A percentile compares a stretch with the other conserved stretches of the same genome.
phyloP scores from a whole-genome alignment of 192 early-diverging fungal species.

The Entophlyctis luteolus region DNA sequence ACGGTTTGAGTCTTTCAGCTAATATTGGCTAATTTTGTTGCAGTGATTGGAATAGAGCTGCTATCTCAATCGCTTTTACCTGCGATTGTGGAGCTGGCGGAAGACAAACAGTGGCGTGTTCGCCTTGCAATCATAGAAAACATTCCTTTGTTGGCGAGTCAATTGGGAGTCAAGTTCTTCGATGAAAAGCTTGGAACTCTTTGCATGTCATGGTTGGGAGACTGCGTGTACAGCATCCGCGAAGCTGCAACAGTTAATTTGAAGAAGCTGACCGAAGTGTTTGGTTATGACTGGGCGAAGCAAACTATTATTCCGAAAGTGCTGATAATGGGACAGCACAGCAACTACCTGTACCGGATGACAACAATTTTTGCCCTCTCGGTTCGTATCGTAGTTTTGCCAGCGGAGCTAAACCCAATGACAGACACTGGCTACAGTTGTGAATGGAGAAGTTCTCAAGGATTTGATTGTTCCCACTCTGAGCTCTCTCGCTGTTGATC shows the following conservation, averaged over 20 bases:
- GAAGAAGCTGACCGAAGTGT: constrained; percentile 92
- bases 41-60: constrained; percentile 89
- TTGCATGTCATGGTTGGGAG: constrained; percentile 98
- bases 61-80: constrained; percentile 95
- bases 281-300: constrained; percentile 98
- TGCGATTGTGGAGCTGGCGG: constrained; percentile 96
- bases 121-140: constrained; percentile 99
- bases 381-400: constrained; percentile 46
- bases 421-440: constrained; percentile 81
- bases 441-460: constrained; percentile 81
- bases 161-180: constrained; percentile 95
- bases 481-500: constrained; percentile 77
- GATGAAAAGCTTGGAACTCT: constrained; percentile 90
- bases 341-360: constrained; percentile 97
- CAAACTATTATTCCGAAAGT: constrained; percentile 91
- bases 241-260: constrained; percentile 95
- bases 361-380: constrained; percentile 95
- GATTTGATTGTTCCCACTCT: constrained; percentile 87
- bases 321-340: constrained; percentile 78
- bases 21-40: background rate
- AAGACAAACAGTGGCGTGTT: constrained; percentile 99
- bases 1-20: constrained; percentile 44
- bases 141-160: constrained; percentile 92
- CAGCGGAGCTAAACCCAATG: too few species aligned
- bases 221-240: constrained; percentile 93